Evolutionary conservation across 1,139 yeast genomes (phyloP).

Genomic region (Pneumocystis oryctolagi): DNA sequence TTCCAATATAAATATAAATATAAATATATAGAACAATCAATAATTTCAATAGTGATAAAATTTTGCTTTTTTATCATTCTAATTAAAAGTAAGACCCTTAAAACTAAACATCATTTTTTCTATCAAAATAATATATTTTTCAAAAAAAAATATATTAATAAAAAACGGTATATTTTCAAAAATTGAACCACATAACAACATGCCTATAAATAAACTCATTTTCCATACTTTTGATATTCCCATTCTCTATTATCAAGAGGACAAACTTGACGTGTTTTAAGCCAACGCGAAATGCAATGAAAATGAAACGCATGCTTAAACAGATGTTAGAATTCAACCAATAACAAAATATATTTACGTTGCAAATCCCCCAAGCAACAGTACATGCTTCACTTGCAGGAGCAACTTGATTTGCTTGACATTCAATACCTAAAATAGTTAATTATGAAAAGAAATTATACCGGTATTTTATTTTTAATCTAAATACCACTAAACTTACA

Average conservation of each 20-base stretch:
- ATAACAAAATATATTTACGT: constrained; percentile 26
- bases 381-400: constrained; percentile 66
- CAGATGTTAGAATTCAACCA: background rate
- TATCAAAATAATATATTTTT: too few relatives aligned
- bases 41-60: too few relatives aligned
- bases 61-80: too few relatives aligned
- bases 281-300: constrained; percentile 94
- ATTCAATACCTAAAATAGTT: constrained; percentile 43
- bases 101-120: too few relatives aligned
- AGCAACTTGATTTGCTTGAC: constrained; percentile 68
- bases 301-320: constrained; percentile 65
- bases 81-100: too few relatives aligned
- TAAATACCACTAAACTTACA: constrained; percentile 27
- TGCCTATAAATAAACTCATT: background rate
- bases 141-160: too few relatives aligned
- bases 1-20: too few relatives aligned
- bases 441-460: background rate
- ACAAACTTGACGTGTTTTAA: constrained; percentile 91
- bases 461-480: background rate
- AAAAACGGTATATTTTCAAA: constrained; percentile 1
- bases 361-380: constrained; percentile 95
- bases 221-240: constrained; percentile 23
- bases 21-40: too few relatives aligned
- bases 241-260: constrained; percentile 93
- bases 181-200: constrained; percentile 7